These are phyloP conservation scores for Solidago caesia DNA, from an alignment of 129 eudicot genomes.

Conservation along the genomic window DNA sequence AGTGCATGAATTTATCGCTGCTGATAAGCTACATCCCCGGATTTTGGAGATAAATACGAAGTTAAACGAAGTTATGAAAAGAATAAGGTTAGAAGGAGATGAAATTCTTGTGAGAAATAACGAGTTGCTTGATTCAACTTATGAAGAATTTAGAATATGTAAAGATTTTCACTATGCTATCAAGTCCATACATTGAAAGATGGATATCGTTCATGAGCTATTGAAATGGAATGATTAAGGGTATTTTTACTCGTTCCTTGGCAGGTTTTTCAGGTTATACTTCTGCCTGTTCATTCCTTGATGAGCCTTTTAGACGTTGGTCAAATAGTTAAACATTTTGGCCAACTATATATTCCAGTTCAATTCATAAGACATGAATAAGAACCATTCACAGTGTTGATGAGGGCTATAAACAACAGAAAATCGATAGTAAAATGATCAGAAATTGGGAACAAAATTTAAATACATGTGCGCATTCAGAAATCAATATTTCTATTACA, in stretches of 20 bases:
- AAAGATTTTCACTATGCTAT: neutral
- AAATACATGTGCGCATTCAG: too few relatives aligned
- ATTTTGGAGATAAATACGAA: constrained; percentile 31
- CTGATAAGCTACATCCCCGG: constrained; percentile 42
- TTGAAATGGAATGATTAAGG: neutral
- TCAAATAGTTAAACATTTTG: too few relatives aligned
- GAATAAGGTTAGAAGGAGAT: constrained; percentile 34
- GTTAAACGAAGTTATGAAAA: constrained; percentile 39
- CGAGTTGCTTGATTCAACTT: neutral
- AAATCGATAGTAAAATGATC: neutral
- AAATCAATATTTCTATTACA: constrained; percentile 28
- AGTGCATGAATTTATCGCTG: constrained; percentile 42
- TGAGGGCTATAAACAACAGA: too few relatives aligned
- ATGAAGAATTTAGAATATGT: neutral
- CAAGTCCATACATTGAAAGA: neutral
- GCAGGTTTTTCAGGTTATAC: too few relatives aligned
- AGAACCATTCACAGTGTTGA: neutral
- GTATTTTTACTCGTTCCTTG: neutral
- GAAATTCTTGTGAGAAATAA: neutral
- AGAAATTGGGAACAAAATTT: neutral
- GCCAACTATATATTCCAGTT: too few relatives aligned
- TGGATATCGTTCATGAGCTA: too few relatives aligned
- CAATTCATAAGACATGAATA: neutral
- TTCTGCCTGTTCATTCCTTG: too few relatives aligned
- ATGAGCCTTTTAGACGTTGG: too few relatives aligned